Conservation (phyloP, 768 basidiomycete species). For the Termitomyces titanicus region DNA sequence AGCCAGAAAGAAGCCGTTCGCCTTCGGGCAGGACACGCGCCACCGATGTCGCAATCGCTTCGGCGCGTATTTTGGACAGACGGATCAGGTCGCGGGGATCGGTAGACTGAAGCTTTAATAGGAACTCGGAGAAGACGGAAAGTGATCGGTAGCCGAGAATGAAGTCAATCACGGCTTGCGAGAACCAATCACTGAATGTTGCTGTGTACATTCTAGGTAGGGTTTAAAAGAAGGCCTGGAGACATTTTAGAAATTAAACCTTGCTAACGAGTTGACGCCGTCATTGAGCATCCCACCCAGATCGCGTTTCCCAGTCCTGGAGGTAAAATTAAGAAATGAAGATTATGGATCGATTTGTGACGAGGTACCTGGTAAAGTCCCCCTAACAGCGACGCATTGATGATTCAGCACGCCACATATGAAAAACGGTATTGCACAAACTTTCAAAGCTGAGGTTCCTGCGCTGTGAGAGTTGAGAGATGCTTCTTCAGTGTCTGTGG, state of each 20-base stretch:
- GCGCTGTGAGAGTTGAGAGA: slow-evolving; percentile 47
- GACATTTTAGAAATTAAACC: slow-evolving; percentile 30
- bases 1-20: slow-evolving; percentile 77
- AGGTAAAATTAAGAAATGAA: slow-evolving; percentile 3
- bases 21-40: slow-evolving; percentile 72
- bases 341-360: background rate
- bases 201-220: slow-evolving; percentile 76
- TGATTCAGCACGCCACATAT: background rate
- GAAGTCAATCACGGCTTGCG: slow-evolving; percentile 92
- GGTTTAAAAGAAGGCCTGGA: background rate
- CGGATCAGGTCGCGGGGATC: slow-evolving; percentile 89
- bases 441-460: slow-evolving; percentile 95
- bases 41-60: slow-evolving; percentile 88
- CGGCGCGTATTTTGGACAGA: slow-evolving; percentile 84
- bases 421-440: slow-evolving; percentile 24
- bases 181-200: slow-evolving; percentile 94
- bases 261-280: slow-evolving; percentile 90
- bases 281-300: slow-evolving; percentile 90
- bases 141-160: slow-evolving; percentile 84
- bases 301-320: slow-evolving; percentile 93
- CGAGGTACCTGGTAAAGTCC: slow-evolving; percentile 77
- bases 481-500: background rate
- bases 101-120: slow-evolving; percentile 83
- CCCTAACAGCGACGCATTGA: slow-evolving; percentile 42
- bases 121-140: slow-evolving; percentile 91